Base-by-base conservation (phyloP, 768 basidiomycete species). In the Boletus huronensis region DNA sequence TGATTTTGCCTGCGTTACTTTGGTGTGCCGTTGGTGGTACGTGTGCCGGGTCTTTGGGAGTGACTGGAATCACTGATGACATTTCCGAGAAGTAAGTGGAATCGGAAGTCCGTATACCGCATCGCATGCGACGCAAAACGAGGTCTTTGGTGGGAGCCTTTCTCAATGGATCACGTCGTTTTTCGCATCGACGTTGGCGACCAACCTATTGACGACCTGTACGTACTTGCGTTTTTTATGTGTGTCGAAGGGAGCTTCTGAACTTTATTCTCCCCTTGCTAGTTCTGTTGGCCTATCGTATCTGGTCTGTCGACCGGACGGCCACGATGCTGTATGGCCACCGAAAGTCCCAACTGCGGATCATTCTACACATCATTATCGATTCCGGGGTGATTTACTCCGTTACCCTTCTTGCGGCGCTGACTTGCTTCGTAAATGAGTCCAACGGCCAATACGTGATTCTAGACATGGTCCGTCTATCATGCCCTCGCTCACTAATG, bases 301-400 rank as follows among this genome's bases (percentile, higher is more conserved):
- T 74, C 34, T 69, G 71, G 67, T 44, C 56, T 5, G 64, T 69
- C 32, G 71, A 72, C 19, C 52, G 55, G 14, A 57, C 50, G 19
- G 53, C 64, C 7, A 53, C 57, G n/a, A 62, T 52, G 32, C 47
- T 74, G 3, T 36, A 39, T 23, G 45, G 54, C 9, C 25, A 36
- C 19, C 35, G 46, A 35, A 54, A 23, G 14, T 61, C 62, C 6
- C 50, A 53, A 4, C 41, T 64, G 8, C 54, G 54, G 23, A 55
- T 59, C 5, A 19, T 62, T 16, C 53, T 77, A n/a, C 54, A 59
- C 35, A 63, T 73, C 35, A 58, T 75, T 44, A 50, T 76, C 46
- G 75, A 77, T 50, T 70, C 73, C 10, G 75, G 75, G 23, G 58
- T 60, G 10, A 63, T 77, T 5, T 77, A 76, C 50, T 73, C 74